Evolutionary conservation across 768 basidiomycete species (phyloP).

Genomic region (Wakefieldia striispora): DNA sequence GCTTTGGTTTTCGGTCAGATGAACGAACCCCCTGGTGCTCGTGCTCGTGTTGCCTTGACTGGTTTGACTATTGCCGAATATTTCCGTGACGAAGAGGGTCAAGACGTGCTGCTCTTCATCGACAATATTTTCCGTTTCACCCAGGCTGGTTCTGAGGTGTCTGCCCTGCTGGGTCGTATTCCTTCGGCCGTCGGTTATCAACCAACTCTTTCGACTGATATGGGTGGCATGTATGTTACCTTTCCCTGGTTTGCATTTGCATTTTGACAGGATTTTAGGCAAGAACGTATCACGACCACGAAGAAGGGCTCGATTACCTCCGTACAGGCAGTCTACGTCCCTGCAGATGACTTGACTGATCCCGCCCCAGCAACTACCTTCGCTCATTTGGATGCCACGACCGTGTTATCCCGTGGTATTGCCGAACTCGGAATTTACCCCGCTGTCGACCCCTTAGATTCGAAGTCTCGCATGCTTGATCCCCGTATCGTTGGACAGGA

Average conservation of each 20-base stretch:
- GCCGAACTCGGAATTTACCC: slow-evolving; percentile 99
- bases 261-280: slow-evolving; percentile 47
- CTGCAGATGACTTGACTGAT: slow-evolving; percentile 99
- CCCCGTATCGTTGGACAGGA: slow-evolving; percentile 95
- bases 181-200: slow-evolving; percentile 99
- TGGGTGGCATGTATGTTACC: slow-evolving; percentile 92
- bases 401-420: slow-evolving; percentile 98
- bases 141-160: slow-evolving; percentile 99
- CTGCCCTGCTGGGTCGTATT: slow-evolving; percentile 99
- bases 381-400: slow-evolving; percentile 99
- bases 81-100: slow-evolving; percentile 99
- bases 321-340: slow-evolving; percentile 99
- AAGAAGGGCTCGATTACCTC: slow-evolving; percentile 99
- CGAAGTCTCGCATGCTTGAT: slow-evolving; percentile 99
- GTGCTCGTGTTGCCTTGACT: slow-evolving; percentile 99
- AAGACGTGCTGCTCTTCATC: slow-evolving; percentile 99
- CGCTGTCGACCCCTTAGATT: slow-evolving; percentile 98
- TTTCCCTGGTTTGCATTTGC: not conserved
- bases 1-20: slow-evolving; percentile 99
- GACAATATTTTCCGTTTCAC: slow-evolving; percentile 99
- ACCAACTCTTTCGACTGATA: slow-evolving; percentile 98
- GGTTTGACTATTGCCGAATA: slow-evolving; percentile 99
- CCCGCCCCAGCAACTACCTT: slow-evolving; percentile 99
- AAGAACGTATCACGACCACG: slow-evolving; percentile 99
- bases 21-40: slow-evolving; percentile 99